A percentile compares a stretch with the other conserved stretches of the same genome.
These are phyloP conservation scores for Mortierella claussenii DNA, from an alignment of 192 early-diverging fungal genomes.

Conservation along the genomic window DNA sequence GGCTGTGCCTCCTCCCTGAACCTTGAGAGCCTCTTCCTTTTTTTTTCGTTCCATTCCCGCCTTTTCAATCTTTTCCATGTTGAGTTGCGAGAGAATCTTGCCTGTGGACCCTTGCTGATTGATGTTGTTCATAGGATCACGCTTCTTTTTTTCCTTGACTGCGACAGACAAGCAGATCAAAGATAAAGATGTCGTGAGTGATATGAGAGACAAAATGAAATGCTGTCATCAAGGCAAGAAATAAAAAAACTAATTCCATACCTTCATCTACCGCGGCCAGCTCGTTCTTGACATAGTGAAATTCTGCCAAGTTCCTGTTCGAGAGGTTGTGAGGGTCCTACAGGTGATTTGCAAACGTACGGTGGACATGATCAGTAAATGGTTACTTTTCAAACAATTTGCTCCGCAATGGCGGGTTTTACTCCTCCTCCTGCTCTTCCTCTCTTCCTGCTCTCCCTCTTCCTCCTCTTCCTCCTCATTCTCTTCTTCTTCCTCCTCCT, in stretches of 20 bases:
- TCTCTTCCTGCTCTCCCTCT: background rate
- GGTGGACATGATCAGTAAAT: no score
- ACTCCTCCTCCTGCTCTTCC: no score
- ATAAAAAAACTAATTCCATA: slow-evolving; percentile 11
- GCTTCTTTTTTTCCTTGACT: slow-evolving; percentile 59
- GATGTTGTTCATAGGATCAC: slow-evolving; percentile 70
- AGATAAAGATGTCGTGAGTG: background rate
- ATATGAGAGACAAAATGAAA: background rate
- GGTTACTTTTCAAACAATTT: slow-evolving; percentile 54
- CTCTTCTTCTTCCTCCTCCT: background rate
- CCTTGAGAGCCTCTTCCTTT: slow-evolving; percentile 22
- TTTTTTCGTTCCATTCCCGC: slow-evolving; percentile 29
- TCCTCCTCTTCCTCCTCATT: background rate
- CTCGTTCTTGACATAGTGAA: slow-evolving; percentile 80
- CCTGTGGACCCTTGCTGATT: slow-evolving; percentile 57
- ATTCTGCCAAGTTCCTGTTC: slow-evolving; percentile 74
- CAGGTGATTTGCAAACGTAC: no score
- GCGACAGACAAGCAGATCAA: background rate
- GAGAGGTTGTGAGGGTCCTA: slow-evolving; percentile 85
- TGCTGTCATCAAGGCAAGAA: no score
- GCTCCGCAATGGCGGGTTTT: no score
- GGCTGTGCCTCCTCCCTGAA: slow-evolving; percentile 1
- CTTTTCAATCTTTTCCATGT: slow-evolving; percentile 52
- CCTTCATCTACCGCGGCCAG: slow-evolving; percentile 65
- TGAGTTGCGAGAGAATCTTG: slow-evolving; percentile 44